phyloP scores from a whole-genome alignment of 768 basidiomycete species.

The Asterophora lycoperdoides region DNA sequence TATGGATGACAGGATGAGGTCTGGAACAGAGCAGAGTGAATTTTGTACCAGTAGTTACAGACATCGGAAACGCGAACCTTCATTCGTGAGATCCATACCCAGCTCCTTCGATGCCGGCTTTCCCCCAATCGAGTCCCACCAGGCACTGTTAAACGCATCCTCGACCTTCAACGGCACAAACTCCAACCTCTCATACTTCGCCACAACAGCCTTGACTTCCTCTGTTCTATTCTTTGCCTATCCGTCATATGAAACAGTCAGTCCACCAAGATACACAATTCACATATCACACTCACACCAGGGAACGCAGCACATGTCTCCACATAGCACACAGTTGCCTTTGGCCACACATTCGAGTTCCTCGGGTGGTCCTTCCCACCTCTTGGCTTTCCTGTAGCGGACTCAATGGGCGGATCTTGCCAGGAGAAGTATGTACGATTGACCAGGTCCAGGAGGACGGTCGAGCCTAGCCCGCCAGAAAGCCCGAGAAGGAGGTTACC shows the following conservation, averaged over 20 bases:
- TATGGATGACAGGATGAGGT: slow-evolving; percentile 26
- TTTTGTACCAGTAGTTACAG: neutral
- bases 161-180: slow-evolving; percentile 66
- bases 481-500: slow-evolving; percentile 67
- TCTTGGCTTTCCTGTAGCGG: slow-evolving; percentile 27
- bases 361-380: slow-evolving; percentile 68
- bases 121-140: slow-evolving; percentile 56
- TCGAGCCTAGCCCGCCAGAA: slow-evolving; percentile 79
- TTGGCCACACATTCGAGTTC: slow-evolving; percentile 57
- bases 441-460: slow-evolving; percentile 66
- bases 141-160: slow-evolving; percentile 64
- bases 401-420: slow-evolving; percentile 17
- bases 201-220: slow-evolving; percentile 43
- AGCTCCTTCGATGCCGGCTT: slow-evolving; percentile 23
- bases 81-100: slow-evolving; percentile 46
- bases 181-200: slow-evolving; percentile 46
- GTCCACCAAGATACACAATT: slow-evolving; percentile 8
- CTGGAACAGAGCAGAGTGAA: slow-evolving; percentile 17
- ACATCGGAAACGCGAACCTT: slow-evolving; percentile 35
- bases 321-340: slow-evolving; percentile 62
- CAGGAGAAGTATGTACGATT: slow-evolving; percentile 51
- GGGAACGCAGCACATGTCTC: slow-evolving; percentile 61
- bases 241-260: slow-evolving; percentile 13
- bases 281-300: slow-evolving; percentile 41
- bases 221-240: slow-evolving; percentile 55